Conservation (phyloP, 441 rosid species). For the Omphalea diandra region DNA sequence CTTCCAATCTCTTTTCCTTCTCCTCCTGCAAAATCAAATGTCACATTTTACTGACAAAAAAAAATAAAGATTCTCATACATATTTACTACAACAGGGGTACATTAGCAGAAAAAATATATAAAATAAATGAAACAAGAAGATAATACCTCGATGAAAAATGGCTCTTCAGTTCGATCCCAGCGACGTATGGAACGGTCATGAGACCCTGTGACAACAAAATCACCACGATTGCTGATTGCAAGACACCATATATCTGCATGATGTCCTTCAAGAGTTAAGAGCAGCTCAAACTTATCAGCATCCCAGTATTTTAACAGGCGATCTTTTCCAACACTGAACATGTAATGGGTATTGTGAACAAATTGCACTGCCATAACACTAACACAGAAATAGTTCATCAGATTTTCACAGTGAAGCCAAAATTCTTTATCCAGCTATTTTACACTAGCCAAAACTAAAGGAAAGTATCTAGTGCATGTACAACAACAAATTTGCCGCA, state of each 20-base stretch:
- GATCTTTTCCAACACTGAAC: conserved; percentile 93
- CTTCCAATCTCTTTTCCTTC: conserved; percentile 91
- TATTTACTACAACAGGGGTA: conserved; percentile 1
- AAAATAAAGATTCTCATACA: too few species aligned
- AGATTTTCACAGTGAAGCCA: conserved; percentile 19
- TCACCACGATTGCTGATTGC: conserved; percentile 85
- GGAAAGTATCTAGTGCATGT: conserved; percentile 1
- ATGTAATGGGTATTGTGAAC: conserved; percentile 85
- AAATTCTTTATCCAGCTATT: not conserved
- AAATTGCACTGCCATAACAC: conserved; percentile 94
- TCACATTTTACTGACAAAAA: not conserved
- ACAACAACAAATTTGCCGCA: conserved; percentile 25
- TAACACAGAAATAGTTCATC: conserved; percentile 40
- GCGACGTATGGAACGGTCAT: conserved; percentile 91
- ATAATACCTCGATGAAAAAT: conserved; percentile 81
- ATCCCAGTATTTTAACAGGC: conserved; percentile 95
- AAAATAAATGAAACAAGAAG: conserved; percentile 9
- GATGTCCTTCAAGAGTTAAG: conserved; percentile 91
- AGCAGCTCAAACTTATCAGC: conserved; percentile 96
- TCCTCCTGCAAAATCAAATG: conserved; percentile 71
- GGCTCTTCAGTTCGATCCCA: conserved; percentile 99
- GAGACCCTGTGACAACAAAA: conserved; percentile 94
- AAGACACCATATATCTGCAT: conserved; percentile 92
- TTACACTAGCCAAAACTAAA: conserved; percentile 7
- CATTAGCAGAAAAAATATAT: conserved; percentile 1